Evolutionary conservation across 2,329 filamentous ascomycete species (phyloP), one percentile per base, ranked within the genome.

Genomic region (Microdochium paspali): DNA sequence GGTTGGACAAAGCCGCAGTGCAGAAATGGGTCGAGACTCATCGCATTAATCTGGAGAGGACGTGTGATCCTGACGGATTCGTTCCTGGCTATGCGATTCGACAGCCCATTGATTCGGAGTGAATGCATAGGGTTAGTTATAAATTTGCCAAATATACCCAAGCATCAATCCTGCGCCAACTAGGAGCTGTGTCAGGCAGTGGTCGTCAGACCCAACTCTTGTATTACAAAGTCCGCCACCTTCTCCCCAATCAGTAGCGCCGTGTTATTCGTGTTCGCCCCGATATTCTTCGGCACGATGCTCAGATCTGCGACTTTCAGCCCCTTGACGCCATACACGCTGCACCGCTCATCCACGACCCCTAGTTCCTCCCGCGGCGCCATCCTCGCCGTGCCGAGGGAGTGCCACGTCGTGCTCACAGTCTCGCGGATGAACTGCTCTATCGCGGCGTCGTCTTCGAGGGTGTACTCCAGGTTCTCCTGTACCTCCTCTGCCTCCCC

Each of bases 51-150:
- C 61, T 91, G 45, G 75, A 79, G 46, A 76, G 75, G 56, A 75
- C 82, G 1, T 87, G 93, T 46, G 84, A 87, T 62, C 77, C 83
- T 4, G 76, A 82, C 1, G 89, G 87, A 1, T 95, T 95, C 55
- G 66, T 84, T 40, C 35, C 35, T 12, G 35, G 35, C 12, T 40
- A 40, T 21, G 35, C 35, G 18, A 40, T 40, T 40, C 35, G 35
- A n/a, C 10, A 40, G 10, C 6, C 18, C 6, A 21, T 20, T 9
- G 35, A 40, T 7, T 15, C 23, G 6, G 35, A 40, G 9, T 40
- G 23, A 20, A 40, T 3, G 13, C 10, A 40, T 5, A 40, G 5
- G 18, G 9, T 18, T 4, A 40, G 18, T 9, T 10, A 21, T 10
- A 40, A 4, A 21, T 40, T 7, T 20, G 18, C 35, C 18, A 40